Evolutionary conservation across 805 yeast species (phyloP), one percentile per base, ranked within the genome.

Genomic region (Saccharomycopsis sp.): DNA sequence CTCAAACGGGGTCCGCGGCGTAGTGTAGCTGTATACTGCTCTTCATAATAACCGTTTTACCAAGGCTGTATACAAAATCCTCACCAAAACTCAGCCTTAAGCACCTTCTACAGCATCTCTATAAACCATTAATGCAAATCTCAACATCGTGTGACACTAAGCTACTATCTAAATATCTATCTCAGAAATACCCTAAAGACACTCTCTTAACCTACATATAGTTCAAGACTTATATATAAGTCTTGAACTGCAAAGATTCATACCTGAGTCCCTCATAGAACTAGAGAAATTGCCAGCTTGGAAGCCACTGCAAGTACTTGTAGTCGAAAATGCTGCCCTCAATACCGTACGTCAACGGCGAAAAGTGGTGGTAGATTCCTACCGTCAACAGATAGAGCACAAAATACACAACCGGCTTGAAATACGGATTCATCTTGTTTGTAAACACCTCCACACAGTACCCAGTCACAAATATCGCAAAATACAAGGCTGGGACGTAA

Each of bases 401-500:
- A 18, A 68, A 55, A 67, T 78, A 86, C 46, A 78, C 61, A 7
- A 44, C n/a, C 3, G 18, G 48, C 37, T 18, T 52, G 29, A 23
- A 20, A 23, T n/a, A 23, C 37, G 2, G 63, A 23, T 34, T 34
- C 41, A 67, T 63, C 41, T 47, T 61, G 5, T 63, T 54, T 14
- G 65, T 64, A 47, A 64, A 51, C 3, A 60, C 58, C 67, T 85
- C 89, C 52, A 85, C 72, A 63, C 80, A 73, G 70, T 82, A 87
- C 57, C 81, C 82, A 64, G 83, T 77, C 34, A 89, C 85, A 63
- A 91, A 75, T 76, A 91, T 85, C 54, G 98, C 98, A 75, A 92
- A 92, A 73, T 88, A 92, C 62, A 91, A 79, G 1, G 98, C 97
- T 14, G 99, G 99, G 64, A 91, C 81, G 72, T 92, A 92, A 71